A percentile compares a stretch with the other conserved stretches of the same genome.
Conservation (phyloP, 2,329 filamentous ascomycete genomes). For the Nannizzia gypsea region DNA sequence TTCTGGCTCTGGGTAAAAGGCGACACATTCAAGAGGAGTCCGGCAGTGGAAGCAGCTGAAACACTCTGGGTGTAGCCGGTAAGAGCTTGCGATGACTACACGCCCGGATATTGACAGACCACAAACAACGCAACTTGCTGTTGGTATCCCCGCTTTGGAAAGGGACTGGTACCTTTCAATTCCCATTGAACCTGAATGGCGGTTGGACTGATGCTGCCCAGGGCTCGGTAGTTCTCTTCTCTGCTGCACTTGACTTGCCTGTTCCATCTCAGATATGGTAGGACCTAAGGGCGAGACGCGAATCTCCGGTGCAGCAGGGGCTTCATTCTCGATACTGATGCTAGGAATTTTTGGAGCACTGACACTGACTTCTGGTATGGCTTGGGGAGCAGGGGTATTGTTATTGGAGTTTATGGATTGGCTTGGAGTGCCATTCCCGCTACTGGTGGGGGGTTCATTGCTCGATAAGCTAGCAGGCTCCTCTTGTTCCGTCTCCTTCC, state of each 20-base stretch:
- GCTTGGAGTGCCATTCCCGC: not conserved
- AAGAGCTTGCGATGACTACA: conserved; percentile 70
- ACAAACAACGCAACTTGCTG: conserved; percentile 75
- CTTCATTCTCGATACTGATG: conserved; percentile 22
- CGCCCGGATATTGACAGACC: conserved; percentile 75
- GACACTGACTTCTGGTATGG: conserved; percentile 40
- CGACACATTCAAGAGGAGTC: conserved; percentile 82
- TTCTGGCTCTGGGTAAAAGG: conserved; percentile 88
- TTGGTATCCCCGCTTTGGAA: conserved; percentile 33
- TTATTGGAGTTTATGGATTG: conserved; percentile 10
- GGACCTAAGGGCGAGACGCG: conserved; percentile 24
- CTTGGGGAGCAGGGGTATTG: conserved; percentile 11
- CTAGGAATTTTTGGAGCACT: conserved; percentile 27
- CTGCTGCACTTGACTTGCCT: conserved; percentile 8
- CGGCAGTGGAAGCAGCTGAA: conserved; percentile 82
- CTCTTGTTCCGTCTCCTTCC: conserved; percentile 48
- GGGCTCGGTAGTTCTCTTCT: conserved; percentile 16
- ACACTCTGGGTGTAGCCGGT: conserved; percentile 84
- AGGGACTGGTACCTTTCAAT: conserved; percentile 2
- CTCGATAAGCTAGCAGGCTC: conserved; percentile 19
- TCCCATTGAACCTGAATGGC: not conserved
- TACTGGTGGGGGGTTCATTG: not conserved
- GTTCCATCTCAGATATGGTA: conserved; percentile 26
- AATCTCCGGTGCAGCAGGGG: conserved; percentile 17
- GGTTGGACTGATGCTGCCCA: conserved; percentile 3